Evolutionary conservation across 768 basidiomycete species (phyloP), one percentile per base, ranked within the genome.

Genomic region (Crucibulum laeve): DNA sequence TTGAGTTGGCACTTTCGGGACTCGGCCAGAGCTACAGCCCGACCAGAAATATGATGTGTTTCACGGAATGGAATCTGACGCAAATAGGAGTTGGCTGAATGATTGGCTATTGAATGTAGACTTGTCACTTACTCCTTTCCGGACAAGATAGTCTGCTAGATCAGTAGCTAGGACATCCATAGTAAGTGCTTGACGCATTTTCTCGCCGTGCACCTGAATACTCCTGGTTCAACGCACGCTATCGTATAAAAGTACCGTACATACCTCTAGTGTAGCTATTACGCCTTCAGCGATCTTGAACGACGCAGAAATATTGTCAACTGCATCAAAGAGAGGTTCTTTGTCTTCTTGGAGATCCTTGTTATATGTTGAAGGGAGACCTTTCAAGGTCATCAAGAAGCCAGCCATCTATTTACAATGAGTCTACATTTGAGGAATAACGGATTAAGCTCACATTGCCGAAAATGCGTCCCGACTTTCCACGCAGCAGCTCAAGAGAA

Each of bases 81-180:
- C 28, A 40, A 35, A 25, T 48, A 3, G 18, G 14, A n/a, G n/a
- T n/a, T 25, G 38, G 37, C 24, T 18, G 15, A 28, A 24, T 43
- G n/a, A 15, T 32, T 37, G n/a, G n/a, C n/a, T n/a, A n/a, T n/a
- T n/a, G n/a, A 28, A 32, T 26, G 19, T 21, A 30, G 21, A 17
- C n/a, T 6, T 15, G 25, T 30, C 13, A 76, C 88, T 52, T 64
- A 96, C 95, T 51, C 96, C 95, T 74, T 96, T 97, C 54, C 94
- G 87, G 49, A 99, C 96, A 30, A 99, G 87, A 64, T 99, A 98
- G 61, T 99, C 95, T 6, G 96, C 96, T 21, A 99, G 68, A 57
- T 99, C 96, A n/a, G 96, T 99, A 4, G 96, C 96, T 38, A 99
- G 84, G 47, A 98, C 89, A 63, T 99, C 96, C 87, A 91, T 93